These are phyloP conservation scores for Circinella umbellata DNA, from an alignment of 371 early-diverging fungal genomes.

Conservation along the genomic window DNA sequence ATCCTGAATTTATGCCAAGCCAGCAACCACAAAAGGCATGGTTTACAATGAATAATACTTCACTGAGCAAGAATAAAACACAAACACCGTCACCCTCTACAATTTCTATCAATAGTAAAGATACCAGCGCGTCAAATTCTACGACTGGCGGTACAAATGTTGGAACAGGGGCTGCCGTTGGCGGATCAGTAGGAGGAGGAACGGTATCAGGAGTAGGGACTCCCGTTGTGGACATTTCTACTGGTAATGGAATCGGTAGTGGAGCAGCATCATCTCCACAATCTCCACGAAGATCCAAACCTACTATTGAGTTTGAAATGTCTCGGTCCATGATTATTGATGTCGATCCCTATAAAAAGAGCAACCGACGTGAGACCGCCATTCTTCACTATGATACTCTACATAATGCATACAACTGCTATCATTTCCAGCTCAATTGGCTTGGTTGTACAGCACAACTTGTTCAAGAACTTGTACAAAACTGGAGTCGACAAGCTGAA, in stretches of 20 bases:
- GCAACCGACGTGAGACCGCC: slow-evolving; percentile 83
- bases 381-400: slow-evolving; percentile 90
- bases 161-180: not conserved
- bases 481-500: slow-evolving; percentile 88
- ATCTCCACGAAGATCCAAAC: not conserved
- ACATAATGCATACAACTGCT: slow-evolving; percentile 87
- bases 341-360: slow-evolving; percentile 75
- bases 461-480: slow-evolving; percentile 85
- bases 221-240: too few species aligned
- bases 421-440: slow-evolving; percentile 96
- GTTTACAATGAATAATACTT: slow-evolving; percentile 23
- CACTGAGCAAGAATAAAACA: not conserved
- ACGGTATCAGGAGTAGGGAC: not conserved
- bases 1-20: slow-evolving; percentile 58
- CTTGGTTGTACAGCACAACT: slow-evolving; percentile 91
- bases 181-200: not conserved
- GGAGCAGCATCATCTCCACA: not conserved
- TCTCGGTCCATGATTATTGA: slow-evolving; percentile 75
- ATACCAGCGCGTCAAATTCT: not conserved
- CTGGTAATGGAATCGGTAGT: not conserved
- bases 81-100: not conserved
- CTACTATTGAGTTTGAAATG: slow-evolving; percentile 45
- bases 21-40: slow-evolving; percentile 32
- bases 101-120: not conserved
- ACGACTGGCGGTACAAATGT: not conserved